Evolutionary conservation across 2,329 filamentous ascomycete species (phyloP), one percentile per base, ranked within the genome.

Genomic region (Ophiocordyceps polyrhachis-furcata): DNA sequence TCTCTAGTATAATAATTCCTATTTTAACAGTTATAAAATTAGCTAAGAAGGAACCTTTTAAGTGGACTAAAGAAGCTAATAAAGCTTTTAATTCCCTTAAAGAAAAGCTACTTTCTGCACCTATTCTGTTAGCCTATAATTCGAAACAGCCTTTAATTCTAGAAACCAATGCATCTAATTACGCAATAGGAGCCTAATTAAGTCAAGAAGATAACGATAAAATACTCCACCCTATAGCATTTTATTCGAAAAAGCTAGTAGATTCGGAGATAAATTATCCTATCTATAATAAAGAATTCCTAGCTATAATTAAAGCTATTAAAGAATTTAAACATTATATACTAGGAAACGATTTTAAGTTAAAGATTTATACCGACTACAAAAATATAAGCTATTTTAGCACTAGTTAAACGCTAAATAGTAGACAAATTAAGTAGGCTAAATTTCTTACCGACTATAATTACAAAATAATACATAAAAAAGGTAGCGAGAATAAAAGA

Each of bases 311-410:
- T 43, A 50, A 53, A 42, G 20, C 32, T 17, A 52, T 55, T 47
- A 50, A 56, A 21, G 45, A 55, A 49, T 57, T 50, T 31, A 43
- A 43, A 48, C 44, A 53, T 17, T 55, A 56, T 25, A 17, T 53
- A 13, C 23, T 42, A 21, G 32, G 29, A 46, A 52, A 20, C 20
- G 40, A 48, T 3, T 49, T 51, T 42, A 41, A 50, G n/a, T 28
- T 43, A 41, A 51, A 51, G 32, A 31, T 54, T 31, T 53, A 50
- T 46, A 51, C 44, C 20, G 42, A 52, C 31, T 50, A 55, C 49
- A 50, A 53, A 20, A 54, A 56, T 47, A 55, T 50, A 23, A 37
- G 7, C 5, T 43, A 43, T 43, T 43, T 43, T 31, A 17, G 3
- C 5, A 43, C 9, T 7, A 43, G 14, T 8, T 43, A 43, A 43